Base-by-base conservation (phyloP, 805 yeast species). In the Priceomyces melissophilus region DNA sequence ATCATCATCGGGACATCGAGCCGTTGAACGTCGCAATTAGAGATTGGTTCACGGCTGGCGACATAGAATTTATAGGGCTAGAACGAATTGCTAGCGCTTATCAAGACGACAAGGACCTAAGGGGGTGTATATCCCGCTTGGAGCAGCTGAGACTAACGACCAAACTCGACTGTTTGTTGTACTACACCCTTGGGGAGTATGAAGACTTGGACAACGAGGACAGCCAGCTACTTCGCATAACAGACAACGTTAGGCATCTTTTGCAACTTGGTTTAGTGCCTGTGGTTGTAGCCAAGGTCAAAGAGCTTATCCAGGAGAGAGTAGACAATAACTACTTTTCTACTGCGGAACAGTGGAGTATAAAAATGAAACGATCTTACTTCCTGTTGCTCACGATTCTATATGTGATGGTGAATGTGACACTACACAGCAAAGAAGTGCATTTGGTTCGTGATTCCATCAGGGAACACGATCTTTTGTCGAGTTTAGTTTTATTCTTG, bases 401-500 rank as follows among this genome's bases (percentile, higher is more conserved):
- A 3, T 69, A 69, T 52, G 58, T 68, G 35, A 35, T 60, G 41
- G 46, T 70, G 17, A 58, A 54, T 36, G 52, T 57, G 3, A 45
- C 57, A 12, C 23, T 67, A 15, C 39, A 45, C 31, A 30, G 43
- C 8, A 28, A 36, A 2, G 42, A 45, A 29, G 27, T 44, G 3
- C 36, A 47, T 1, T 30, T 37, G 10, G 50, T 66, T 26, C 40
- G 48, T 14, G 40, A 40, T 0, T 41, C 37, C n/a, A 48, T 75
- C 5, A 48, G 46, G 3, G 50, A 67, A 2, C 38, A 60, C 0
- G 66, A 74, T 23, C 12, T 86, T 1, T 46, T 86, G 30, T 44
- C 66, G 1, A 57, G 57, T 11, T 46, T 86, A 5, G 61, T 79
- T 1, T 58, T 64, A 30, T 71, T 75, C 37, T 69, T 85, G 7